These are phyloP conservation scores for Boletus rubescentipes DNA, from an alignment of 768 basidiomycete genomes.

Conservation along the genomic window DNA sequence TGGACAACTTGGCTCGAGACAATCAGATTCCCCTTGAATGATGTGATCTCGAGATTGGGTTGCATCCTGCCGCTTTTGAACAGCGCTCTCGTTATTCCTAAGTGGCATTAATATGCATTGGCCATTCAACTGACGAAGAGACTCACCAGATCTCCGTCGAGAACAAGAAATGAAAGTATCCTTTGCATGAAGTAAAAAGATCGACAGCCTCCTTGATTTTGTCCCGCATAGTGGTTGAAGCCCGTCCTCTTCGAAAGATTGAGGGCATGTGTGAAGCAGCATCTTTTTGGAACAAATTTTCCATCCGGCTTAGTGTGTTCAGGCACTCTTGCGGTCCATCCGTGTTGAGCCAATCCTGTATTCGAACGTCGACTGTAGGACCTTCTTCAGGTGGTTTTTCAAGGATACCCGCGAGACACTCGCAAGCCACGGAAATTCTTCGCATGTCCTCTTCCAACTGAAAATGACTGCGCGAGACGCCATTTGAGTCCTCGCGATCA, in stretches of 20 bases:
- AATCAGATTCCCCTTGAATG: background rate
- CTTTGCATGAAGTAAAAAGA: background rate
- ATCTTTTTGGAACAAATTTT: background rate
- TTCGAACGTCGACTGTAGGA: background rate
- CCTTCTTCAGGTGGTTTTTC: background rate
- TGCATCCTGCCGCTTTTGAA: background rate
- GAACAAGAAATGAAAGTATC: background rate
- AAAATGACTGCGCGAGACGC: background rate
- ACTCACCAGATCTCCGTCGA: constrained; percentile 1
- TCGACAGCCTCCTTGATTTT: constrained; percentile 1
- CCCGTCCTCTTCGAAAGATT: background rate
- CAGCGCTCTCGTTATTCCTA: background rate
- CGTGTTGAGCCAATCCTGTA: constrained; percentile 2
- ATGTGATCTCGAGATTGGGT: background rate
- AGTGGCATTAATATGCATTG: background rate
- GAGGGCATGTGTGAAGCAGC: background rate
- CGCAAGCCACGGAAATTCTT: constrained; percentile 6
- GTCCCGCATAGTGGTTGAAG: background rate
- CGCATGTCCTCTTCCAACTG: constrained; percentile 6
- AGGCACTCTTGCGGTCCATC: background rate
- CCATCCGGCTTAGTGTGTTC: background rate
- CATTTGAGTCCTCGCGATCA: background rate
- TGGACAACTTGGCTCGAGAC: too few relatives aligned
- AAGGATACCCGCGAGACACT: background rate
- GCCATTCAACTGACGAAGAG: background rate